A percentile compares a stretch with the other conserved stretches of the same genome.
phyloP scores from a whole-genome alignment of 257 asterid genomes.

The Nicotiana noctiflora region DNA sequence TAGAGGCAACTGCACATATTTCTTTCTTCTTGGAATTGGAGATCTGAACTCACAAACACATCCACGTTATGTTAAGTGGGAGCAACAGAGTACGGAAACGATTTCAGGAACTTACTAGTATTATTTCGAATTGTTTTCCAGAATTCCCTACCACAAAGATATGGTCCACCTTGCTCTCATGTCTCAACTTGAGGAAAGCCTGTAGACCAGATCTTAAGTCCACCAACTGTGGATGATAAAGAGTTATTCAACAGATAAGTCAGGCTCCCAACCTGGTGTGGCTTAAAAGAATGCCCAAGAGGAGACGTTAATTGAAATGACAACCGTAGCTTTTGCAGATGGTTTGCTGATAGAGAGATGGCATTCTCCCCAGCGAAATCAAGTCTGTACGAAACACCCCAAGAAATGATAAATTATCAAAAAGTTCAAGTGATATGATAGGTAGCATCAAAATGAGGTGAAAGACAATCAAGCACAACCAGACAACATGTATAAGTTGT shows the following conservation, averaged over 20 bases:
- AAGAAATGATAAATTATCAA: neutral
- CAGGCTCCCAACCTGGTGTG: slow-evolving; percentile 71
- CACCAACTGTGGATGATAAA: neutral
- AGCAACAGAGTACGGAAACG: slow-evolving; percentile 3
- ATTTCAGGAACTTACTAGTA: slow-evolving; percentile 51
- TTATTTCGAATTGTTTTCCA: slow-evolving; percentile 61
- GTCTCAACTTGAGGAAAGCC: slow-evolving; percentile 80
- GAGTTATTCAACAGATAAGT: neutral
- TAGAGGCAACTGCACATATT: neutral
- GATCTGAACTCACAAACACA: neutral
- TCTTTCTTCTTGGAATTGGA: neutral
- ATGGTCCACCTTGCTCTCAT: slow-evolving; percentile 86
- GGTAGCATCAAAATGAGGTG: neutral
- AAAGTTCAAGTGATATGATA: neutral
- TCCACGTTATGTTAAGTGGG: neutral
- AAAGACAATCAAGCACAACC: neutral
- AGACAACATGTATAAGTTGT: neutral
- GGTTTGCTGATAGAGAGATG: slow-evolving; percentile 78
- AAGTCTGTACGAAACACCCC: slow-evolving; percentile 38
- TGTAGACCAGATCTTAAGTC: slow-evolving; percentile 27
- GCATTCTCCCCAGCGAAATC: slow-evolving; percentile 44
- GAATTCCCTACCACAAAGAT: slow-evolving; percentile 72
- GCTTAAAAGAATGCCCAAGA: slow-evolving; percentile 62
- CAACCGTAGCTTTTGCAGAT: slow-evolving; percentile 80
- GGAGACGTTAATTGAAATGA: slow-evolving; percentile 71